These are phyloP conservation scores for Ophidiomyces ophidiicola DNA, from an alignment of 2,329 filamentous ascomycete genomes.

Conservation along the genomic window DNA sequence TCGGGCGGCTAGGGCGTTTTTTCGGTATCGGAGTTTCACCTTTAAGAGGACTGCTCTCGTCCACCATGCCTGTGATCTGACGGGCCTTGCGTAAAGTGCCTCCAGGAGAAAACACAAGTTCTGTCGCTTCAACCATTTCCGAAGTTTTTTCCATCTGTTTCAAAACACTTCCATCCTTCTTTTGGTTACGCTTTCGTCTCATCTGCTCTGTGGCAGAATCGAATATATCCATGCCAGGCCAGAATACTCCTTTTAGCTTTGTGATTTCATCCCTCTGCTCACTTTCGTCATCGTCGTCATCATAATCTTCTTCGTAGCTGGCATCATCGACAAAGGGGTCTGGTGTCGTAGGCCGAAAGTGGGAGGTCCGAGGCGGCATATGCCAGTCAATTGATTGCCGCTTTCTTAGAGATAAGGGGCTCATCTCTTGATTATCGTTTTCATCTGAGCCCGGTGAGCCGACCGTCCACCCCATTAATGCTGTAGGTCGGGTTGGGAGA, in stretches of 20 bases:
- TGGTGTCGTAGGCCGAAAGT: constrained; percentile 10
- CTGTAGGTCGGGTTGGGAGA: constrained; percentile 3
- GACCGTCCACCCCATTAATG: constrained; percentile 11
- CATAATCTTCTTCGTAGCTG: constrained; percentile 18
- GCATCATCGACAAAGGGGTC: constrained; percentile 17
- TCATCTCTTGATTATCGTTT: constrained; percentile 10
- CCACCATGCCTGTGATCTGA: constrained; percentile 38
- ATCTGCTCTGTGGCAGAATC: constrained; percentile 40
- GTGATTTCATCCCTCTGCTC: constrained; percentile 27
- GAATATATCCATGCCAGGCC: constrained; percentile 42
- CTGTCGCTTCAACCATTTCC: constrained; percentile 34
- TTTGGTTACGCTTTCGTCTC: constrained; percentile 40
- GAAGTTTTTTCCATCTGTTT: constrained; percentile 38
- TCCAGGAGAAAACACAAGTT: constrained; percentile 36
- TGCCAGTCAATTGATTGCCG: not conserved
- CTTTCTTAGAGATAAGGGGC: constrained; percentile 13
- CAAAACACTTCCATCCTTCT: constrained; percentile 37
- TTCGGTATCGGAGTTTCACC: constrained; percentile 35
- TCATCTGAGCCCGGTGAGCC: constrained; percentile 13
- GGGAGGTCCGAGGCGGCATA: not conserved
- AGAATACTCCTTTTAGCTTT: constrained; percentile 37
- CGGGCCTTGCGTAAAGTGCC: constrained; percentile 34
- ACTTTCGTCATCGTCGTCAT: constrained; percentile 15
- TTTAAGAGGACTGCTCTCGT: constrained; percentile 36
- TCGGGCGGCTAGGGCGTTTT: constrained; percentile 22